phyloP scores from a whole-genome alignment of 768 basidiomycete species.

The Leccinum imitatum region DNA sequence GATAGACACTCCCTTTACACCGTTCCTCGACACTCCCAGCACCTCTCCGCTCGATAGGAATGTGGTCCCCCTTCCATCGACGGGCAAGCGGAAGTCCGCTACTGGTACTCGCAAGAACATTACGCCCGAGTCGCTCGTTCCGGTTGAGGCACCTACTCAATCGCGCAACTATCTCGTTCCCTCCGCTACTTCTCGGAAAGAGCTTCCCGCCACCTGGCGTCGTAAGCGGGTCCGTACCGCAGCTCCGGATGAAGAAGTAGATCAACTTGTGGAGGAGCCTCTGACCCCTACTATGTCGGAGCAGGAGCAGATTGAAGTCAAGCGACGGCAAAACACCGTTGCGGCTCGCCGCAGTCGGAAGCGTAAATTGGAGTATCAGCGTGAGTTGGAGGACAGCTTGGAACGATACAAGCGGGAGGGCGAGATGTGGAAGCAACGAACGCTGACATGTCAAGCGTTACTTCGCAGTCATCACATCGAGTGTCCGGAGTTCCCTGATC shows the following conservation, averaged over 20 bases:
- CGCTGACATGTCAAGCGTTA: slow-evolving; percentile 47
- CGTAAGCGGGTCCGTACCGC: slow-evolving; percentile 56
- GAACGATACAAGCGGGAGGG: slow-evolving; percentile 54
- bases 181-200: slow-evolving; percentile 77
- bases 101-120: slow-evolving; percentile 76
- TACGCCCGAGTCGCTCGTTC: slow-evolving; percentile 61
- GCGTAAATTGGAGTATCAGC: slow-evolving; percentile 70
- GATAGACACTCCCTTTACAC: slow-evolving; percentile 51
- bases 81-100: slow-evolving; percentile 31
- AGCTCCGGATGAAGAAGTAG: slow-evolving; percentile 51
- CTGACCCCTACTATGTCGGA: slow-evolving; percentile 47
- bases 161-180: slow-evolving; percentile 69
- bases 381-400: slow-evolving; percentile 58
- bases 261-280: slow-evolving; percentile 30
- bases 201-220: slow-evolving; percentile 69
- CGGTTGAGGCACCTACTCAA: slow-evolving; percentile 79
- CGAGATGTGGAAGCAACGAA: slow-evolving; percentile 62
- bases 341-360: slow-evolving; percentile 79
- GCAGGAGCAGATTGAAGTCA: slow-evolving; percentile 70
- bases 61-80: slow-evolving; percentile 18
- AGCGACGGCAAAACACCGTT: slow-evolving; percentile 81
- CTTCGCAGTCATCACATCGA: slow-evolving; percentile 57
- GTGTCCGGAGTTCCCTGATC: slow-evolving; percentile 47
- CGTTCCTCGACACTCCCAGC: slow-evolving; percentile 42
- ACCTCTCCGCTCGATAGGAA: slow-evolving; percentile 26